Evolutionary conservation across 176 grass and related monocot genomes (phyloP).

Genomic region (Avena eriantha): DNA sequence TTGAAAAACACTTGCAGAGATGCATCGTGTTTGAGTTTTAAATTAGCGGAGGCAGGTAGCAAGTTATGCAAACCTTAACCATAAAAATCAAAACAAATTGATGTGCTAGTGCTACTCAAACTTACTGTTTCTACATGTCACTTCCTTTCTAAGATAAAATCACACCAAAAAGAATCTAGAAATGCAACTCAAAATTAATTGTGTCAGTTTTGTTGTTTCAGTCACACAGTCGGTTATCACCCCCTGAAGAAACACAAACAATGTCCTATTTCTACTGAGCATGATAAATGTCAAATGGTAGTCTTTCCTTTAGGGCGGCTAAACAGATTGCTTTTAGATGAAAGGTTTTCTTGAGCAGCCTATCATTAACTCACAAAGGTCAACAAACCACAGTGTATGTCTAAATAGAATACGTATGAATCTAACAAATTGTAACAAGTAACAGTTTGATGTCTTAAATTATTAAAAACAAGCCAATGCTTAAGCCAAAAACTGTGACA

Average conservation of each 20-base stretch:
- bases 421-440: not conserved
- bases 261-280: not conserved
- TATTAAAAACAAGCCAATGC: constrained; percentile 4
- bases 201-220: constrained; percentile 10
- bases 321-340: not conserved
- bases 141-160: not conserved
- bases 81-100: not conserved
- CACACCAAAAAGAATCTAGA: not conserved
- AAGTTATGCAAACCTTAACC: not conserved
- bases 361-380: not conserved
- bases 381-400: not conserved
- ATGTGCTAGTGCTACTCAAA: not conserved
- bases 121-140: not conserved
- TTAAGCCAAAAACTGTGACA: not conserved
- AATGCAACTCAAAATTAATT: not conserved
- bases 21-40: not conserved
- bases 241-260: not conserved
- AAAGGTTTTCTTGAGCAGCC: not conserved
- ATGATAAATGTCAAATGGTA: not conserved
- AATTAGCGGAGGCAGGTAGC: not conserved
- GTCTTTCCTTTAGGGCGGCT: not conserved
- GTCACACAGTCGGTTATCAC: not conserved
- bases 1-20: not conserved
- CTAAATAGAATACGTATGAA: not conserved
- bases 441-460: not conserved